Percentiles rank a stretch among this genome's conserved stretches.
Evolutionary conservation across 768 basidiomycete species (phyloP).

Genomic region (Pleurotus platypus): DNA sequence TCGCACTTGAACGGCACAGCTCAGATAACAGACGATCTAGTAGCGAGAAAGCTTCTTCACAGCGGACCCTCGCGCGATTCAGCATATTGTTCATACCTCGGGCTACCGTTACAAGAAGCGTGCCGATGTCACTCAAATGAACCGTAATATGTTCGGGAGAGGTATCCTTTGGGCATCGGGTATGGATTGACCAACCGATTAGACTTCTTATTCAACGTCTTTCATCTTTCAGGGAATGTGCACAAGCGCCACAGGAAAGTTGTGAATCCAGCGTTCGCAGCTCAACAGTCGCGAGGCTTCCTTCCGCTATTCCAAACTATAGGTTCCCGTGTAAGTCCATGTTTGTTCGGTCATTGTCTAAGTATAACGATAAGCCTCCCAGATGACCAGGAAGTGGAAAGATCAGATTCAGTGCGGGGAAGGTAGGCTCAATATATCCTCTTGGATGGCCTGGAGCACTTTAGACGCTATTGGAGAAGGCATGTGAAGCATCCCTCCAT

Average conservation of each 20-base stretch:
- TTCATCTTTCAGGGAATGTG: slow-evolving; percentile 9
- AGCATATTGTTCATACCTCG: slow-evolving; percentile 26
- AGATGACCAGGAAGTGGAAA: slow-evolving; percentile 23
- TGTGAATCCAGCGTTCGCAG: slow-evolving; percentile 24
- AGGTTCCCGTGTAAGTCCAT: slow-evolving; percentile 19
- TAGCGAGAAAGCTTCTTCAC: slow-evolving; percentile 26
- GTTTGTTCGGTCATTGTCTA: neutral
- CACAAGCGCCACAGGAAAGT: slow-evolving; percentile 27
- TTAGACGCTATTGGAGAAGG: slow-evolving; percentile 36
- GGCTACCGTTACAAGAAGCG: slow-evolving; percentile 26
- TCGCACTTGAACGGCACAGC: neutral
- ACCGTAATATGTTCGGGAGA: slow-evolving; percentile 19
- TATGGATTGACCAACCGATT: neutral
- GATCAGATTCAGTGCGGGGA: slow-evolving; percentile 16
- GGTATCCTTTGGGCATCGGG: slow-evolving; percentile 27
- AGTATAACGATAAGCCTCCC: neutral
- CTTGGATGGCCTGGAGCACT: slow-evolving; percentile 28
- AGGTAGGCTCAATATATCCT: slow-evolving; percentile 20
- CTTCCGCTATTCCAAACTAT: slow-evolving; percentile 22
- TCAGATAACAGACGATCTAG: neutral
- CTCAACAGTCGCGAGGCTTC: slow-evolving; percentile 13
- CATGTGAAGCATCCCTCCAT: slow-evolving; percentile 7
- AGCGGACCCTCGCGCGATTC: slow-evolving; percentile 27
- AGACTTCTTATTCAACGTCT: no score
- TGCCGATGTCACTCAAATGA: slow-evolving; percentile 14